Base-by-base conservation (phyloP, 2,329 filamentous ascomycete species). In the Aspergillus floridensis region DNA sequence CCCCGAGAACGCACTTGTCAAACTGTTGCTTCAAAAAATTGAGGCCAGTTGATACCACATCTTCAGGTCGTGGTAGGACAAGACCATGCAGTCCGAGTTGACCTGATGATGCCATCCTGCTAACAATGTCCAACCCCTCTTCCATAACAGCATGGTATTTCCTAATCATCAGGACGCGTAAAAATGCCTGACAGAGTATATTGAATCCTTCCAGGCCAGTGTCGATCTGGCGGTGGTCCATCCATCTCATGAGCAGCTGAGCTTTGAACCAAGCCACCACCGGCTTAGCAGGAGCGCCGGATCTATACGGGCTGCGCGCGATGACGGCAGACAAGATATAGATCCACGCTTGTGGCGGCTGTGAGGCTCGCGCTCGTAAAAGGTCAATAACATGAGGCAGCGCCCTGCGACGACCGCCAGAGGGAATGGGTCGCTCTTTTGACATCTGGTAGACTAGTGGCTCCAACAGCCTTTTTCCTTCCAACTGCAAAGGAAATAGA, bases 201-300 rank as follows among this genome's bases (percentile, higher is more conserved):
- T 70, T 66, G 54, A 79, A 74, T 3, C 71, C 74, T 11, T 72
- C 63, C 22, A 71, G 59, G 21, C 73, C 72, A 31, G 69, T 59
- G 41, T 70, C 69, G 21, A 77, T 54, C 46, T 70, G 61, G 19
- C 69, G 63, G 10, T 67, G 58, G 46, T 69, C 65, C 74, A 79
- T 77, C 69, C 69, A 75, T 19, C 64, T 58, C 2, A 73, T 54
- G 10, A 76, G 63, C 47, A 71, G 64, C 24, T 72, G 41, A 7
- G 69, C 65, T 53, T 76, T 74, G 58, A 74, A 67, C 77, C 77
- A 80, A 38, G 72, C 67, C 44, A 77, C 56, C 49, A 78, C 66
- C 53, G 68, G 66, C 49, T 77, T 70, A 26, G 67, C 63, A 44
- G 66, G 61, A 51, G 64, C 64, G 24, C 61, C 61, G n/a, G 69